Base-by-base conservation (phyloP, 139 green algal species). In the Gonium pectorale region DNA sequence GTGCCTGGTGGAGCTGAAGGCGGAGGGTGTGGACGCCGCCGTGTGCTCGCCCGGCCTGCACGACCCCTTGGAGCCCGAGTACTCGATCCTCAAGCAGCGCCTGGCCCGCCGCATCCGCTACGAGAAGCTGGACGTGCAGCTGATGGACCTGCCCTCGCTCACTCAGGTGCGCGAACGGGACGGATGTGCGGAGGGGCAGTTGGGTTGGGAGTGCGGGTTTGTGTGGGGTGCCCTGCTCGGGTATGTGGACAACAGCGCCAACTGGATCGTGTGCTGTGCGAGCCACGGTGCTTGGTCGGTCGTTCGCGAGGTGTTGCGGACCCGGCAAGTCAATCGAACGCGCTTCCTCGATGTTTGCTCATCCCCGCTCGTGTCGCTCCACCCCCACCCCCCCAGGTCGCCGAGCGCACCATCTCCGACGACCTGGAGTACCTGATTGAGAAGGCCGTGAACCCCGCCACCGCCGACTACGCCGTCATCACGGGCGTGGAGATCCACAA, bases 381-480 rank as follows among this genome's bases (percentile, higher is more conserved):
- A 11, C 29, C 15, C 33, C 33, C 35, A 11, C 63, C 11, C 31
- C 17, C 31, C 8, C 78, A 85, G 84, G 22, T 86, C 60, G 91
- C 93, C 43, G 93, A 96, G 87, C 89, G 93, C 81, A 94, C 93
- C 78, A 98, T 97, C 88, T 89, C 86, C 24, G 89, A 94, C 80
- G 95, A 98, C 89, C 86, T 98, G 67, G 93, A 97, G 91, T 93
- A 86, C 88, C 91, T 98, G 70, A 96, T 98, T 77, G 81, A 80
- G 41, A 87, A 95, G 83, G 91, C 94, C 17, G 94, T 98, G 22
- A 91, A 97, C 90, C 81, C 91, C 35, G 72, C 69, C 38, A 94
- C 91, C 51, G 92, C 94, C 29, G 95, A 98, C 90, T 98, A 97
- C 74, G 95, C 96, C 17, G 90, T 97, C 44, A 94, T 95, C 66